phyloP scores from a whole-genome alignment of 495 filamentous ascomycete genomes.

The Penicillium subrubescens region DNA sequence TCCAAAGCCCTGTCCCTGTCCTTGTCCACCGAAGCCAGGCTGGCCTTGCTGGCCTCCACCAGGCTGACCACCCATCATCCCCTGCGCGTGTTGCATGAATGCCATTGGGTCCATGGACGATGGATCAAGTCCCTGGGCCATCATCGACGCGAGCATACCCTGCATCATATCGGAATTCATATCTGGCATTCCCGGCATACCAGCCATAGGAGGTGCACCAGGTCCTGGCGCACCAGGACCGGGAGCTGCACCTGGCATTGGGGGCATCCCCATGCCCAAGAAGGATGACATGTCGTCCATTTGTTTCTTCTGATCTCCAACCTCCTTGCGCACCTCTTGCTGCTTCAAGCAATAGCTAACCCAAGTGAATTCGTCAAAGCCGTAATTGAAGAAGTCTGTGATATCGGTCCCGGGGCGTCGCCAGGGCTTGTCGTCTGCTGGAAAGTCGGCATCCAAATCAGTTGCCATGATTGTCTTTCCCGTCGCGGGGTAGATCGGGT shows the following conservation, averaged over 20 bases:
- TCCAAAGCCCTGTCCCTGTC: constrained; percentile 40
- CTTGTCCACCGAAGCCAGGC: constrained; percentile 38
- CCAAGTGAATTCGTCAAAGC: constrained; percentile 99
- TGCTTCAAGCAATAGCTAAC: constrained; percentile 92
- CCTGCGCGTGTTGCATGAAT: constrained; percentile 56
- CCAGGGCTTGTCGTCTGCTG: constrained; percentile 87
- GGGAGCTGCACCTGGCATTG: constrained; percentile 61
- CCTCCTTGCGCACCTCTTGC: constrained; percentile 70
- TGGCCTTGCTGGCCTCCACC: constrained; percentile 46
- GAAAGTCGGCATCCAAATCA: constrained; percentile 79
- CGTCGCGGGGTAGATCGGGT: constrained; percentile 70
- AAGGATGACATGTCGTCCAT: constrained; percentile 88
- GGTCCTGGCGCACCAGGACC: constrained; percentile 40
- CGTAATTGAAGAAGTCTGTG: constrained; percentile 98
- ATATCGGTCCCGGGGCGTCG: constrained; percentile 92
- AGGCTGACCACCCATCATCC: constrained; percentile 52
- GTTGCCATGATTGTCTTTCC: constrained; percentile 74
- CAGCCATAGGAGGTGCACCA: constrained; percentile 57
- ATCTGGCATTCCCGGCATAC: constrained; percentile 70
- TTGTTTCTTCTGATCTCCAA: constrained; percentile 77
- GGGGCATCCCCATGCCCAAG: constrained; percentile 72
- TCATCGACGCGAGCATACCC: constrained; percentile 80
- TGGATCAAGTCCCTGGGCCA: constrained; percentile 79
- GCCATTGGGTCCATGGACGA: constrained; percentile 71
- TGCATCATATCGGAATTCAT: constrained; percentile 77